Conservation (phyloP, 208 protist genomes). For the Trypanosoma vivax region DNA sequence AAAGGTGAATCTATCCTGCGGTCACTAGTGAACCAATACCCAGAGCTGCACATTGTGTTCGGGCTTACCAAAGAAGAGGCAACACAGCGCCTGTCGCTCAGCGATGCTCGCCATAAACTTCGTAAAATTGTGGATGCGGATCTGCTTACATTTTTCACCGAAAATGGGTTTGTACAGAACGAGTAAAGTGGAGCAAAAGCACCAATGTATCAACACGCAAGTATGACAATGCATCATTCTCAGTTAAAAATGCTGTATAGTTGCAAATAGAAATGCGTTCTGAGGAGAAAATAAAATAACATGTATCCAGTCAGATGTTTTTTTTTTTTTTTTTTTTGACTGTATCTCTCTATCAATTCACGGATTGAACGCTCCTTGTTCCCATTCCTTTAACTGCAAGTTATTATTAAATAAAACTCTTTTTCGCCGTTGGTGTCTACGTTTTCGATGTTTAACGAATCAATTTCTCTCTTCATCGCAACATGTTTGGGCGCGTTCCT, state of each 20-base stretch:
- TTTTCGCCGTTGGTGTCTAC: too few species aligned
- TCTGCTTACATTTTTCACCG: slow-evolving; percentile 17
- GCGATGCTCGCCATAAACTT: slow-evolving; percentile 6
- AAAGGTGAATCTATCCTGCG: slow-evolving; percentile 34
- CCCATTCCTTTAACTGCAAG: too few species aligned
- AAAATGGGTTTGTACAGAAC: too few species aligned
- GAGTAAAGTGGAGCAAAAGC: too few species aligned
- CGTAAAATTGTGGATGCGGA: slow-evolving; percentile 6
- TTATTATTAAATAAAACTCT: too few species aligned
- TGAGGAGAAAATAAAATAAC: slow-evolving; percentile 4
- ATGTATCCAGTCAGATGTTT: slow-evolving; percentile 2
- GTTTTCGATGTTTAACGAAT: too few species aligned
- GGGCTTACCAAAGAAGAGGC: slow-evolving; percentile 27
- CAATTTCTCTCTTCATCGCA: too few species aligned
- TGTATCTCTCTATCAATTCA: slow-evolving; percentile 1
- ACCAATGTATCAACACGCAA: too few species aligned
- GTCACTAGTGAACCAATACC: slow-evolving; percentile 32
- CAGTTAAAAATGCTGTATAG: background rate
- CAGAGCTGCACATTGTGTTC: slow-evolving; percentile 53
- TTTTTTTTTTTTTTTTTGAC: slow-evolving; percentile 9
- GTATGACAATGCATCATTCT: too few species aligned
- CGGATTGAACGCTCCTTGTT: too few species aligned
- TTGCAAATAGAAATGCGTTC: background rate
- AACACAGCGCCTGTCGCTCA: slow-evolving; percentile 19
- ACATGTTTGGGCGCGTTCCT: background rate